Percentiles rank a stretch among this genome's conserved stretches.
Conservation (phyloP, 257 asterid genomes). For the Scutellaria minor region DNA sequence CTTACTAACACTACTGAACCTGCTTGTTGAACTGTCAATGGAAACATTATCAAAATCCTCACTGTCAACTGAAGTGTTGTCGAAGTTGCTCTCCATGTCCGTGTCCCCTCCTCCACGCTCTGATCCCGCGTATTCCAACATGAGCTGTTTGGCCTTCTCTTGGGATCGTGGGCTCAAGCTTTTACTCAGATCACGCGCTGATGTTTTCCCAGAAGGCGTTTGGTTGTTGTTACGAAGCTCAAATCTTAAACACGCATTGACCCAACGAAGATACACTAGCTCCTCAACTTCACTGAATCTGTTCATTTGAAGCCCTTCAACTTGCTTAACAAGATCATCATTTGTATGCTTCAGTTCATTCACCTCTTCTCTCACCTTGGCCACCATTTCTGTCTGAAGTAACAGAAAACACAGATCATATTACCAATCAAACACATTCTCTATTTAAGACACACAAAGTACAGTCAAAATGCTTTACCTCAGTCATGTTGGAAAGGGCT, state of each 20-base stretch:
- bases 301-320: conserved; percentile 97
- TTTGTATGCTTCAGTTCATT: conserved; percentile 67
- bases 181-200: conserved; percentile 85
- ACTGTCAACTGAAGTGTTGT: conserved; percentile 83
- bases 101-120: conserved; percentile 97
- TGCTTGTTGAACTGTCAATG: conserved; percentile 71
- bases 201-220: conserved; percentile 72
- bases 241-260: conserved; percentile 84
- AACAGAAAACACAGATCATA: conserved; percentile 25
- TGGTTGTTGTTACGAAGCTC: conserved; percentile 93
- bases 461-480: conserved; percentile 47
- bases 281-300: conserved; percentile 97
- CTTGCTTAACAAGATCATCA: conserved; percentile 89
- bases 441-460: background rate
- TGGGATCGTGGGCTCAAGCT: conserved; percentile 90
- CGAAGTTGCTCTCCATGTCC: conserved; percentile 86
- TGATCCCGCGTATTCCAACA: conserved; percentile 92
- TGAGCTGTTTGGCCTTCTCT: conserved; percentile 83
- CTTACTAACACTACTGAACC: conserved; percentile 70
- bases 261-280: conserved; percentile 98
- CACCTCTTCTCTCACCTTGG: conserved; percentile 78
- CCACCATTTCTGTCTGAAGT: conserved; percentile 84
- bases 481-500: conserved; percentile 81
- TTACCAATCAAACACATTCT: conserved; percentile 1
- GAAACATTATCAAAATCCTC: conserved; percentile 85